phyloP scores from a whole-genome alignment of 2,329 filamentous ascomycete species.

The Microcera coccophila region DNA sequence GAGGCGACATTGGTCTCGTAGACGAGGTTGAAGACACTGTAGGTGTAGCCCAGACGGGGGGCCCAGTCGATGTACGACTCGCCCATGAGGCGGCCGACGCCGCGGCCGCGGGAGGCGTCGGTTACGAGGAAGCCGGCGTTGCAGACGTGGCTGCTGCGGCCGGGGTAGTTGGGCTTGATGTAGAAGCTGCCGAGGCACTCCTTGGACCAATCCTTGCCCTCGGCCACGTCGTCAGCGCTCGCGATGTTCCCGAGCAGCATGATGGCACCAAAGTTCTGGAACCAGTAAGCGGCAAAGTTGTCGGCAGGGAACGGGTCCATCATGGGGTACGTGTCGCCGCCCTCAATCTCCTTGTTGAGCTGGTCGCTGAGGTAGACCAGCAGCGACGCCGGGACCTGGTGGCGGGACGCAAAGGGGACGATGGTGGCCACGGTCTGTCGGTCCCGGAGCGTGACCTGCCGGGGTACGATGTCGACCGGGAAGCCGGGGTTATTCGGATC shows the following conservation, averaged over 20 bases:
- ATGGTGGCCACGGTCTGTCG: slow-evolving; percentile 79
- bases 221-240: slow-evolving; percentile 53
- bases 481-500: slow-evolving; percentile 58
- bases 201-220: slow-evolving; percentile 70
- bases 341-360: slow-evolving; percentile 85
- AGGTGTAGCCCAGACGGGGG: slow-evolving; percentile 78
- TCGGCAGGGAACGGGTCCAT: slow-evolving; percentile 69
- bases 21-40: slow-evolving; percentile 90
- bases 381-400: slow-evolving; percentile 71
- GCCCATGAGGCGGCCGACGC: slow-evolving; percentile 71
- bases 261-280: slow-evolving; percentile 82
- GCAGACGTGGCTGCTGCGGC: slow-evolving; percentile 84
- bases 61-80: slow-evolving; percentile 76
- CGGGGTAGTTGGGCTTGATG: slow-evolving; percentile 91
- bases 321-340: slow-evolving; percentile 90
- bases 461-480: slow-evolving; percentile 65
- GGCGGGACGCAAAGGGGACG: slow-evolving; percentile 73
- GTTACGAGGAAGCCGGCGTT: slow-evolving; percentile 79
- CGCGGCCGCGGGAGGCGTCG: slow-evolving; percentile 67
- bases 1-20: slow-evolving; percentile 92
- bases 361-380: slow-evolving; percentile 76
- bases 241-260: slow-evolving; percentile 79
- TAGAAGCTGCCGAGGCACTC: slow-evolving; percentile 87
- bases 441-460: slow-evolving; percentile 78
- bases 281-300: slow-evolving; percentile 80